Base-by-base conservation (phyloP, 1,284 basidiomycete species). In the Agaricales sp. region DNA sequence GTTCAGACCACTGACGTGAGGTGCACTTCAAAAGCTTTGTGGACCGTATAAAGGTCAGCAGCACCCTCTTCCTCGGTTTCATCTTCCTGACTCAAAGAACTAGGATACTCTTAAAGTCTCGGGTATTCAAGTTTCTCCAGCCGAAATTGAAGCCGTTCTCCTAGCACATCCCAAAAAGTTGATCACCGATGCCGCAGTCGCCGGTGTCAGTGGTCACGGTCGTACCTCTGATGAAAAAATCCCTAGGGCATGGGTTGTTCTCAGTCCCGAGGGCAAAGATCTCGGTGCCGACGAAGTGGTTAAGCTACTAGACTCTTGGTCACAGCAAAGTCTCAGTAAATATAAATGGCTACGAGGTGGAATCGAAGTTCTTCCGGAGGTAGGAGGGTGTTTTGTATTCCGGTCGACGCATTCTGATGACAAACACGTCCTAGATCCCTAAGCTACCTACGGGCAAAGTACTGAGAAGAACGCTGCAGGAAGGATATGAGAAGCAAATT, bases 321-420 rank as follows among this genome's bases (percentile, higher is more conserved):
- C 74, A 23, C 67, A 73, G 53, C 66, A 74, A 60, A 71, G 72
- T 52, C 60, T 87, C 52, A 84, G 82, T 63, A 77, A 73, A 56
- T 83, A 80, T 56, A 87, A 87, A 60, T 82, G 82, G 75, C 55
- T 86, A 45, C 65, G 81, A 20, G 84, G 83, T 2, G 84, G 84
- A 0, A 75, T 85, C 20, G 73, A 76, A 54, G 61, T 83, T 16
- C 71, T 87, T 1, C 61, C 73, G 48, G 68, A 78, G 69, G n/a
- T n/a, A n/a, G n/a, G n/a, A n/a, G 82, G 79, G 30, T 21, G 74
- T 62, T 13, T 8, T 37, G 14, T 19, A 22, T 46, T 3, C 16
- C 19, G 4, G 13, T 25, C 4, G 12, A 20, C 43, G 24, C 18
- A 21, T 13, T 16, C 37, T 43, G 45, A 11, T 39, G 43, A 19